phyloP scores from a whole-genome alignment of 208 protist species.

The Trypanosomatidae sp. region DNA sequence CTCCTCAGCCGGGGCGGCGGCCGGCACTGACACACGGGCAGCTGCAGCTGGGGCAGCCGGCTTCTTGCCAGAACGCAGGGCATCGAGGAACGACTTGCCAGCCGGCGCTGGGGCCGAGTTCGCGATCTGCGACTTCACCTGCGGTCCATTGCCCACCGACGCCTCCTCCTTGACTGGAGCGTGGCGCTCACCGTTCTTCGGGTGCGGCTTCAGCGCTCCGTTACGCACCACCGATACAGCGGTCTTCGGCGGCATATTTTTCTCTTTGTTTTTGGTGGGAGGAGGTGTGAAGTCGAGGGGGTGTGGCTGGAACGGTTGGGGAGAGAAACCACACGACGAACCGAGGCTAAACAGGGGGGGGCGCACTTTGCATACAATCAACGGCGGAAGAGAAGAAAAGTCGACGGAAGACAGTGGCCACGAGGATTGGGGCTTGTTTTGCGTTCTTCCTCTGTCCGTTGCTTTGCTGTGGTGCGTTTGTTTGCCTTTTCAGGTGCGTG shows the following conservation, averaged over 20 bases:
- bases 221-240: slow-evolving; percentile 25
- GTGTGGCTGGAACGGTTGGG: neutral
- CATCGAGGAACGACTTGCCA: slow-evolving; percentile 72
- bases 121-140: slow-evolving; percentile 61
- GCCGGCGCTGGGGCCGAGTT: slow-evolving; percentile 53
- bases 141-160: slow-evolving; percentile 31
- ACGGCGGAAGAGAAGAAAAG: neutral
- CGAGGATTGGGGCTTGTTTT: no score
- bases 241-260: slow-evolving; percentile 30
- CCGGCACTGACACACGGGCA: slow-evolving; percentile 5
- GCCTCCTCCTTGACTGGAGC: slow-evolving; percentile 36
- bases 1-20: slow-evolving; percentile 8
- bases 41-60: slow-evolving; percentile 3
- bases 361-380: neutral
- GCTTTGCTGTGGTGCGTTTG: neutral
- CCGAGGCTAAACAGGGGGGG: neutral
- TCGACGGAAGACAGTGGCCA: neutral
- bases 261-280: slow-evolving; percentile 16
- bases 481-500: neutral
- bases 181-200: slow-evolving; percentile 16
- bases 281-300: neutral
- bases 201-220: slow-evolving; percentile 24
- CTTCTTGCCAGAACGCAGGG: slow-evolving; percentile 39
- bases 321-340: slow-evolving; percentile 14
- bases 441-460: neutral